These are phyloP conservation scores for Chaetoscypha palmicola DNA, from an alignment of 2,329 filamentous ascomycete genomes.

Conservation along the genomic window DNA sequence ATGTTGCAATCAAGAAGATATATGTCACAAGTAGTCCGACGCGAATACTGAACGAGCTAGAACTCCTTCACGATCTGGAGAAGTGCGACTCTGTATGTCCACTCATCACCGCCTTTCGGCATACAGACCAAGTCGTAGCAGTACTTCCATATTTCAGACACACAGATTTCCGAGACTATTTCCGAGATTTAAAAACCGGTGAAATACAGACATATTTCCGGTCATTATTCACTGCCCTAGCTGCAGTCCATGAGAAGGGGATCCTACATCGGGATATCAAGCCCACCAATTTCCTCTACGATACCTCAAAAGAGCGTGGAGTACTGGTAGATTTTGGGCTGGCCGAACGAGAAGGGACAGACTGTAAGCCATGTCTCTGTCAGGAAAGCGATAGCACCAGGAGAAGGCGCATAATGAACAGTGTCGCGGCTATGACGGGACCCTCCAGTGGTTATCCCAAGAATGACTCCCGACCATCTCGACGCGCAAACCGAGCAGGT, in stretches of 20 bases:
- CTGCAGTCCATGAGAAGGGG: slow-evolving; percentile 71
- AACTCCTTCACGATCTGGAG: slow-evolving; percentile 81
- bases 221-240: slow-evolving; percentile 78
- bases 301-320: slow-evolving; percentile 69
- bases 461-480: slow-evolving; percentile 77
- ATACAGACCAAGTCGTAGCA: slow-evolving; percentile 90
- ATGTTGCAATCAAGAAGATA: slow-evolving; percentile 97
- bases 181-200: slow-evolving; percentile 75
- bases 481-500: slow-evolving; percentile 87
- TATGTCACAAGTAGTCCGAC: slow-evolving; percentile 94
- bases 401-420: slow-evolving; percentile 50
- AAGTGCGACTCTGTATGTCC: slow-evolving; percentile 83
- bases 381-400: slow-evolving; percentile 57
- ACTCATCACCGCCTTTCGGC: slow-evolving; percentile 91
- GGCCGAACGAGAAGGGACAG: slow-evolving; percentile 74
- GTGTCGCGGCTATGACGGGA: slow-evolving; percentile 48
- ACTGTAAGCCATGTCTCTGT: slow-evolving; percentile 77
- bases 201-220: slow-evolving; percentile 89
- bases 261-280: slow-evolving; percentile 97
- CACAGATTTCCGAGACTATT: slow-evolving; percentile 90
- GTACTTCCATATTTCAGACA: slow-evolving; percentile 94
- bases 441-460: slow-evolving; percentile 71
- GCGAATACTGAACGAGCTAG: slow-evolving; percentile 92
- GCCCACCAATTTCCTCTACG: slow-evolving; percentile 95
- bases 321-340: slow-evolving; percentile 99